Evolutionary conservation across 345 rosid species (phyloP).

Genomic region (Arabidopsis arenosa): DNA sequence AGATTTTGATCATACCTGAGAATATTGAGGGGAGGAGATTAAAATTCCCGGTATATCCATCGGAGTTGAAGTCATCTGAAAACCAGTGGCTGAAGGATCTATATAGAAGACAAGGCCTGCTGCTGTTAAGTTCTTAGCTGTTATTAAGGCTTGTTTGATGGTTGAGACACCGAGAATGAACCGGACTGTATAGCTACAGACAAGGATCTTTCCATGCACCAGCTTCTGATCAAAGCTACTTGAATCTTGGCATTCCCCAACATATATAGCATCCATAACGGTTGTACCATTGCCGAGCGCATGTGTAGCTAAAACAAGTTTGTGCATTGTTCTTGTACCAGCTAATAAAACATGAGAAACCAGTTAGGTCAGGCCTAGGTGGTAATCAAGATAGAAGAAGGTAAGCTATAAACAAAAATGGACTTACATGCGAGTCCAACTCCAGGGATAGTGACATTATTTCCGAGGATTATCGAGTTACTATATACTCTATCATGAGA

Average conservation of each 20-base stretch:
- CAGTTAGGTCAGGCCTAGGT: not conserved
- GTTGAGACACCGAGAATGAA: constrained; percentile 93
- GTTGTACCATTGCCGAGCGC: constrained; percentile 72
- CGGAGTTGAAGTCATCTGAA: constrained; percentile 90
- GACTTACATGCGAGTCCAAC: constrained; percentile 95
- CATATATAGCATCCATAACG: constrained; percentile 69
- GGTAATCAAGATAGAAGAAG: constrained; percentile 12
- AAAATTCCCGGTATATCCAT: constrained; percentile 86
- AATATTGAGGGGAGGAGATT: constrained; percentile 81
- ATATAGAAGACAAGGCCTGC: constrained; percentile 85
- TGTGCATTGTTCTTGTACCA: constrained; percentile 55
- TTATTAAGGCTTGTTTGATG: constrained; percentile 67
- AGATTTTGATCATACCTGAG: constrained; percentile 60
- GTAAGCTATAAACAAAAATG: constrained; percentile 3
- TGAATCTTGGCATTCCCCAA: constrained; percentile 91
- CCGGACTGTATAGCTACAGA: constrained; percentile 90
- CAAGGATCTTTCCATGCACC: constrained; percentile 80
- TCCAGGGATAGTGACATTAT: constrained; percentile 76
- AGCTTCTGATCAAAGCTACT: constrained; percentile 58
- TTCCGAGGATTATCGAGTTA: constrained; percentile 86
- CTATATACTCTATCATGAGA: constrained; percentile 83
- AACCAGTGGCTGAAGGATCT: constrained; percentile 88
- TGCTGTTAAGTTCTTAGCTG: constrained; percentile 88
- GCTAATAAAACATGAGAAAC: constrained; percentile 53
- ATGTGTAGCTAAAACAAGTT: constrained; percentile 73